phyloP scores from a whole-genome alignment of 2,329 filamentous ascomycete genomes.

The Fusarium graminum region DNA sequence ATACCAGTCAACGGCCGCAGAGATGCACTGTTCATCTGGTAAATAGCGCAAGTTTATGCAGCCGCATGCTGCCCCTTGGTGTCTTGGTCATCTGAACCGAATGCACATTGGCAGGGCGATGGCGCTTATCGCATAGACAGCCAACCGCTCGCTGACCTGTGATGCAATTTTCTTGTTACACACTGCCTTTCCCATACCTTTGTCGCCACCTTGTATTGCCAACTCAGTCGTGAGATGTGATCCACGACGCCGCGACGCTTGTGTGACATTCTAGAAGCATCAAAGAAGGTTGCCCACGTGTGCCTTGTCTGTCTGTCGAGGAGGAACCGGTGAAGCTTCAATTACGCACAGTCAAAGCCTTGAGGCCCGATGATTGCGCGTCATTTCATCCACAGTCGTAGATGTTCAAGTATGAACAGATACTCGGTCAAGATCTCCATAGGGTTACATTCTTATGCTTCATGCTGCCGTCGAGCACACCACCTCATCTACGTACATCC shows the following conservation, averaged over 20 bases:
- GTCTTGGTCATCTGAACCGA: neutral
- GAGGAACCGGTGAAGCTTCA: neutral
- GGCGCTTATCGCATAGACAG: slow-evolving; percentile 9
- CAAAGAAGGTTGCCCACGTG: slow-evolving; percentile 2
- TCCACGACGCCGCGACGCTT: slow-evolving; percentile 1
- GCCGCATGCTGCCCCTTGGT: neutral
- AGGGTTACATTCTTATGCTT: neutral
- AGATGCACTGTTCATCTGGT: slow-evolving; percentile 17
- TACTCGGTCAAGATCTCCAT: neutral
- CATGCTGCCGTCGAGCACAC: neutral
- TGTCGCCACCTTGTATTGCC: neutral
- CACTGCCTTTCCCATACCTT: neutral
- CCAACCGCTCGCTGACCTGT: slow-evolving; percentile 2
- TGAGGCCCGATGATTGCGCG: neutral
- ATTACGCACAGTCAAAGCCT: slow-evolving; percentile 14
- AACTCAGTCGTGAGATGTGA: neutral
- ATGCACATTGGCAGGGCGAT: slow-evolving; percentile 20
- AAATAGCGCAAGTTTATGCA: neutral
- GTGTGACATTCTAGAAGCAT: slow-evolving; percentile 28
- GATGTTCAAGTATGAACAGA: neutral
- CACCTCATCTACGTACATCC: neutral
- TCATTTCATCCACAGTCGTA: neutral
- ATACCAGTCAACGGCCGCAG: slow-evolving; percentile 5
- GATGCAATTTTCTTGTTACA: slow-evolving; percentile 3
- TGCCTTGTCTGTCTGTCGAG: neutral